Evolutionary conservation across 2,329 filamentous ascomycete genomes (phyloP).

Genomic region (Ophiostoma ips): DNA sequence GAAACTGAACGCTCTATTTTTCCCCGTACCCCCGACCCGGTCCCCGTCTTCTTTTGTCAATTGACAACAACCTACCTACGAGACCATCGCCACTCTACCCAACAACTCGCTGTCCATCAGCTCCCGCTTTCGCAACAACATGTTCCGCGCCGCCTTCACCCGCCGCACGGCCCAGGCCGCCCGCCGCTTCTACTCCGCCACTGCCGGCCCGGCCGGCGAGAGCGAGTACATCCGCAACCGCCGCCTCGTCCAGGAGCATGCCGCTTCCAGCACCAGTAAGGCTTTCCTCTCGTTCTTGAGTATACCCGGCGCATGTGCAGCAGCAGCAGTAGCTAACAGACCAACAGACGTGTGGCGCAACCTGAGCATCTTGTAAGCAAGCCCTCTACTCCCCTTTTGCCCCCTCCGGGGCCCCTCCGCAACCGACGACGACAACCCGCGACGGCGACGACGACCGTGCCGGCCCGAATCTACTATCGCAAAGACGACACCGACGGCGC

Average conservation of each 20-base stretch:
- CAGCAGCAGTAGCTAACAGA: conserved; percentile 19
- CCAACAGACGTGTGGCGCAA: conserved; percentile 79
- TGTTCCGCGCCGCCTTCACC: conserved; percentile 12
- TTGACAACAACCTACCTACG: not conserved
- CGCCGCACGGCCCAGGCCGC: conserved; percentile 12
- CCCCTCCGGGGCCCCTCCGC: not conserved
- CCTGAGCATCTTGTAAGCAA: conserved; percentile 80
- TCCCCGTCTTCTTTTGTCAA: not conserved
- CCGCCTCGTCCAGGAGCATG: conserved; percentile 80
- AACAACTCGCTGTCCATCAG: too few relatives aligned
- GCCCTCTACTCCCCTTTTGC: too few relatives aligned
- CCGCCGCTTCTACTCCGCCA: conserved; percentile 12
- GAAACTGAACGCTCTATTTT: conserved; percentile 5
- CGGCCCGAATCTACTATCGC: not conserved
- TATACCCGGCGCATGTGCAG: not conserved
- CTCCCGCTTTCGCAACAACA: conserved; percentile 3
- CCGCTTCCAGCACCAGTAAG: conserved; percentile 69
- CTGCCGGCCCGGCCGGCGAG: conserved; percentile 32
- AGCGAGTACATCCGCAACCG: conserved; percentile 93
- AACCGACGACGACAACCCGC: not conserved
- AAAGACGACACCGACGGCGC: not conserved
- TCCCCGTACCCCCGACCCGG: not conserved
- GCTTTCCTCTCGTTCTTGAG: conserved; percentile 14
- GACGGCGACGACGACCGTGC: not conserved
- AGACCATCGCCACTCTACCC: conserved; percentile 2